Evolutionary conservation across 352 stramenopile species (phyloP).

Genomic region (Hyaloperonospora arabidopsidis): DNA sequence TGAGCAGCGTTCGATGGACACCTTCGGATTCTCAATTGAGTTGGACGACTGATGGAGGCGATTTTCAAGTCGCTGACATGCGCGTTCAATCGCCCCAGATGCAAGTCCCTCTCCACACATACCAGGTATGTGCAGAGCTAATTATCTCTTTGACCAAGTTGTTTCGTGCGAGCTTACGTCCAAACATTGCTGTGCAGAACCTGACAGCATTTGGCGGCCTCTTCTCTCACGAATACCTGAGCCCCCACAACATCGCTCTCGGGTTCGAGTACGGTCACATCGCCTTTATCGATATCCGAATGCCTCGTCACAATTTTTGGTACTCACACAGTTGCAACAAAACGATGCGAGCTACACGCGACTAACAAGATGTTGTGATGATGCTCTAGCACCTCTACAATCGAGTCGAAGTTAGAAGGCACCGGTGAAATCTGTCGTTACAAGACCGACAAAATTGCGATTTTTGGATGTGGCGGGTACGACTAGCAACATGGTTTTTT

Average conservation of each 20-base stretch:
- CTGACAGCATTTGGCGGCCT: constrained; percentile 44
- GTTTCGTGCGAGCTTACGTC: not conserved
- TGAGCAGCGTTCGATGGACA: constrained; percentile 73
- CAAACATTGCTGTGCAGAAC: constrained; percentile 18
- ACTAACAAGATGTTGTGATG: constrained; percentile 1
- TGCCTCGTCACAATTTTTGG: constrained; percentile 40
- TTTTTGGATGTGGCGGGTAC: constrained; percentile 66
- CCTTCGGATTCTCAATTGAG: constrained; percentile 42
- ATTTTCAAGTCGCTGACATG: constrained; percentile 59
- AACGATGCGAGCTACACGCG: not conserved
- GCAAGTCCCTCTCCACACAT: constrained; percentile 29
- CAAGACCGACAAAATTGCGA: constrained; percentile 32
- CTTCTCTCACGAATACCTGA: constrained; percentile 70
- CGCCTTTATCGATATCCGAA: constrained; percentile 58
- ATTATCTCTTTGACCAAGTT: not conserved
- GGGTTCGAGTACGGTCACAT: constrained; percentile 60
- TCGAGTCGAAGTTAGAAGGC: constrained; percentile 36
- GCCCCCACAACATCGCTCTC: constrained; percentile 40
- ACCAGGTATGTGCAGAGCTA: constrained; percentile 18
- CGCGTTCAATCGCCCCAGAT: constrained; percentile 34
- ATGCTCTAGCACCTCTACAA: constrained; percentile 36
- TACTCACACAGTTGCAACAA: constrained; percentile 14
- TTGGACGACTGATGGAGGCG: constrained; percentile 75
- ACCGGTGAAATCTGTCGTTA: constrained; percentile 58
- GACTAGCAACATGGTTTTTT: constrained; percentile 10